Percentiles rank a stretch among this genome's conserved stretches.
Conservation (phyloP, 805 yeast genomes). For the Clavispora santaluciae region DNA sequence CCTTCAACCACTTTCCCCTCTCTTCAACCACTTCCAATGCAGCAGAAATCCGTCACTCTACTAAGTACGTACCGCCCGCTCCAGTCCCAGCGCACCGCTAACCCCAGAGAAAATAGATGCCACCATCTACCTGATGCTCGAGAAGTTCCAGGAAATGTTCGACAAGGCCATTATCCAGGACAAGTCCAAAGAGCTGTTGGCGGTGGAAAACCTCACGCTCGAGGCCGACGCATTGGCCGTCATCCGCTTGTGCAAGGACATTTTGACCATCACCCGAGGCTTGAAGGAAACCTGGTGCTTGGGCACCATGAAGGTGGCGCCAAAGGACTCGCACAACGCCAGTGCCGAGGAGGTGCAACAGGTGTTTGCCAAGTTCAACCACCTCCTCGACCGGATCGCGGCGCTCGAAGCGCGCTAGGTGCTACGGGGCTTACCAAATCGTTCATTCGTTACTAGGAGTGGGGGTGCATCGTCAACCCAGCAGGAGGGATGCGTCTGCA, state of each 20-base stretch:
- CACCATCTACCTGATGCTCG: slow-evolving; percentile 46
- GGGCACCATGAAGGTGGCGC: slow-evolving; percentile 43
- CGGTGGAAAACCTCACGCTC: slow-evolving; percentile 53
- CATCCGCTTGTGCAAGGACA: slow-evolving; percentile 49
- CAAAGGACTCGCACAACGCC: slow-evolving; percentile 11
- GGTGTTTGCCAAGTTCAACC: slow-evolving; percentile 27
- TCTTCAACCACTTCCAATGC: slow-evolving; percentile 28
- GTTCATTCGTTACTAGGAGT: background rate
- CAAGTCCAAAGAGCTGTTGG: slow-evolving; percentile 37
- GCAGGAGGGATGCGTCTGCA: too few species aligned
- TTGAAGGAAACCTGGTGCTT: slow-evolving; percentile 55
- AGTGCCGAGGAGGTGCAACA: slow-evolving; percentile 19
- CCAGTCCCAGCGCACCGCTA: slow-evolving; percentile 18
- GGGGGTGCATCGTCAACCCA: too few species aligned
- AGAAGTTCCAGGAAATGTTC: slow-evolving; percentile 49
- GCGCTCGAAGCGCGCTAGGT: slow-evolving; percentile 5
- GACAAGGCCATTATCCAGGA: slow-evolving; percentile 42
- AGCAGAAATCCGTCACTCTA: slow-evolving; percentile 38
- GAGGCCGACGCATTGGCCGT: slow-evolving; percentile 50
- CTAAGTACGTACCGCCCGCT: slow-evolving; percentile 32
- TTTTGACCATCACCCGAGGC: slow-evolving; percentile 43
- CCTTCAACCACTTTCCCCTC: slow-evolving; percentile 6
- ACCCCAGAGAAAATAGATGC: slow-evolving; percentile 45
- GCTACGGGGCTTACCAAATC: background rate
- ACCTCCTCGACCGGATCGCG: slow-evolving; percentile 12